These are phyloP conservation scores for Candida insectorum DNA, from an alignment of 805 yeast species.

Conservation along the genomic window DNA sequence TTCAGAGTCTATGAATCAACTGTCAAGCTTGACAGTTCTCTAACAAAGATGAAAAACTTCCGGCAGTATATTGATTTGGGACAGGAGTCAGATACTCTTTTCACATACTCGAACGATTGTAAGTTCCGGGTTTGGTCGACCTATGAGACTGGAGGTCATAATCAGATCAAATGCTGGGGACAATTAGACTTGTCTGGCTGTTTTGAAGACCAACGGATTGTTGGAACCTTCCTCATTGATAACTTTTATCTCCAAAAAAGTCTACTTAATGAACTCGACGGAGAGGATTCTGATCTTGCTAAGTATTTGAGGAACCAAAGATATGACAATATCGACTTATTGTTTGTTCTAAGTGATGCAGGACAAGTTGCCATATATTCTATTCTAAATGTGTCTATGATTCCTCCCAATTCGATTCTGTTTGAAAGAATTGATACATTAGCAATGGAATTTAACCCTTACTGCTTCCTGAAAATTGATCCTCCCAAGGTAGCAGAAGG, in stretches of 20 bases:
- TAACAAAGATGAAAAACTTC: slow-evolving; percentile 35
- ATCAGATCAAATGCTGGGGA: slow-evolving; percentile 57
- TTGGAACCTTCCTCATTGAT: slow-evolving; percentile 30
- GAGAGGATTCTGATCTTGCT: slow-evolving; percentile 11
- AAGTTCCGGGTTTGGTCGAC: slow-evolving; percentile 68
- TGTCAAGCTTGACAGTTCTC: slow-evolving; percentile 17
- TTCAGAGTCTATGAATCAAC: slow-evolving; percentile 10
- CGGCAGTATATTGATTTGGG: slow-evolving; percentile 26
- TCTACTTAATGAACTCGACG: slow-evolving; percentile 8
- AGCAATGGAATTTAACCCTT: slow-evolving; percentile 7
- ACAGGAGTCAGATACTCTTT: slow-evolving; percentile 43
- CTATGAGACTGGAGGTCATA: slow-evolving; percentile 56
- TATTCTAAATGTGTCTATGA: slow-evolving; percentile 47
- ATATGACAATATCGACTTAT: slow-evolving; percentile 19
- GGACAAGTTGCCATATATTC: slow-evolving; percentile 45
- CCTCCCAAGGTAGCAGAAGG: background rate
- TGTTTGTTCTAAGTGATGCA: slow-evolving; percentile 37
- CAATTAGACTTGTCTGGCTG: slow-evolving; percentile 26
- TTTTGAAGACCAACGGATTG: slow-evolving; percentile 12
- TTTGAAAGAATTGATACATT: slow-evolving; percentile 31
- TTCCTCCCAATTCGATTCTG: slow-evolving; percentile 54
- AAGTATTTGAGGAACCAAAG: slow-evolving; percentile 13
- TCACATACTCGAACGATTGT: slow-evolving; percentile 60
- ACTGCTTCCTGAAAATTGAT: slow-evolving; percentile 9
- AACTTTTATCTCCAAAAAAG: slow-evolving; percentile 29